Percentiles rank a stretch among this genome's conserved stretches.
Conservation (phyloP, 441 rosid genomes). For the Adansonia rubrostipa region DNA sequence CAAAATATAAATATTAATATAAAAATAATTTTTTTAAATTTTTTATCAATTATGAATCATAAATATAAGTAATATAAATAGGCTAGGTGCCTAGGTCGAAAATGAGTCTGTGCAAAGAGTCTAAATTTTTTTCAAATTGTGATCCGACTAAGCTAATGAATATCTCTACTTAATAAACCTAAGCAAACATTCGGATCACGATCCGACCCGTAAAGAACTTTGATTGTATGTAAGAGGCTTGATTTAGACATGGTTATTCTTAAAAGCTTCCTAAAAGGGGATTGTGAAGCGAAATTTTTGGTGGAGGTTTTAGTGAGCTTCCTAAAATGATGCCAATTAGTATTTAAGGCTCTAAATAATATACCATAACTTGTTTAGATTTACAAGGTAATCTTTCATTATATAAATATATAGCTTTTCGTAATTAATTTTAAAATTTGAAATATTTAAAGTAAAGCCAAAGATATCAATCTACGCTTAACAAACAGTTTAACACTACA, state of each 20-base stretch:
- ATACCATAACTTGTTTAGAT: conserved; percentile 9
- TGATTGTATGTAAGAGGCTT: neutral
- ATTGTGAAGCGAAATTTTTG: neutral
- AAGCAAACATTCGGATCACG: too few species aligned
- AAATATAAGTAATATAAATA: too few species aligned
- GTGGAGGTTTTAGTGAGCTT: neutral
- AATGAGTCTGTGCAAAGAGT: too few species aligned
- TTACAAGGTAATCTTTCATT: neutral
- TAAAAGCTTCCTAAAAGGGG: neutral
- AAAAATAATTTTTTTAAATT: too few species aligned
- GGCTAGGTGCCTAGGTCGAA: too few species aligned
- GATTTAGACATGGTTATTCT: neutral
- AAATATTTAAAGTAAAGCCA: neutral
- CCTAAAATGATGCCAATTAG: conserved; percentile 21
- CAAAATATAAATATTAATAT: too few species aligned
- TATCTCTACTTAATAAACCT: too few species aligned
- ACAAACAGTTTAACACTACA: neutral
- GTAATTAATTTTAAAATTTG: neutral
- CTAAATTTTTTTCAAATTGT: too few species aligned
- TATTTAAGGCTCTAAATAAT: conserved; percentile 36
- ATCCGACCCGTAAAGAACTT: too few species aligned
- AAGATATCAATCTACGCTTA: neutral
- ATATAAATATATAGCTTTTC: neutral
- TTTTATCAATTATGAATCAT: too few species aligned
- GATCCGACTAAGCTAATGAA: too few species aligned